Percentiles rank a stretch among this genome's conserved stretches.
phyloP scores from a whole-genome alignment of 176 grass and related monocot species.

The Eragrostis curvula region DNA sequence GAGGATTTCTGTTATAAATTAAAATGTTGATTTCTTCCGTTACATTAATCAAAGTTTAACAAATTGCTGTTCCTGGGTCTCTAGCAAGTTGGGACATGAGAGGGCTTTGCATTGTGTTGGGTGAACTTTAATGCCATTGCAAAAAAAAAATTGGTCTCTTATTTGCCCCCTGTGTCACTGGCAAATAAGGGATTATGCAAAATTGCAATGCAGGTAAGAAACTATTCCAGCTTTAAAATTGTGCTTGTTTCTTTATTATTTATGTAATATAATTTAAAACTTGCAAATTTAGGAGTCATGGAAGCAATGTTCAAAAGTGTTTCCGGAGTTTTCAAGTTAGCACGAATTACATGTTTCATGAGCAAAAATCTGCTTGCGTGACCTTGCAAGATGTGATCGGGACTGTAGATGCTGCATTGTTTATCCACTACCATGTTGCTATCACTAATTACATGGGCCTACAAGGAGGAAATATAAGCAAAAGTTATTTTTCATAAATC shows the following conservation, averaged over 20 bases:
- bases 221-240: not conserved
- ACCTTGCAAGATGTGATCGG: constrained; percentile 9
- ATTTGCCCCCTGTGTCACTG: no score
- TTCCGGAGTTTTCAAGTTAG: not conserved
- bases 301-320: constrained; percentile 3
- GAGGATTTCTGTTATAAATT: not conserved
- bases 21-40: not conserved
- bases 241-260: not conserved
- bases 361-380: not conserved
- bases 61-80: not conserved
- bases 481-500: constrained; percentile 8
- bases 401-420: constrained; percentile 11
- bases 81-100: not conserved
- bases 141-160: no score
- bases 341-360: not conserved
- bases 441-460: not conserved
- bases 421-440: constrained; percentile 2
- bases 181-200: no score
- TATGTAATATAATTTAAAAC: not conserved
- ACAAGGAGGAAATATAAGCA: not conserved
- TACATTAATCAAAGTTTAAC: not conserved
- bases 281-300: not conserved
- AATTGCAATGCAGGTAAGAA: no score
- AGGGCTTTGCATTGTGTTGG: no score
- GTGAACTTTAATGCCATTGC: no score